These are phyloP conservation scores for Dendrobium officinale DNA, from an alignment of 106 monocot genomes.

Conservation along the genomic window DNA sequence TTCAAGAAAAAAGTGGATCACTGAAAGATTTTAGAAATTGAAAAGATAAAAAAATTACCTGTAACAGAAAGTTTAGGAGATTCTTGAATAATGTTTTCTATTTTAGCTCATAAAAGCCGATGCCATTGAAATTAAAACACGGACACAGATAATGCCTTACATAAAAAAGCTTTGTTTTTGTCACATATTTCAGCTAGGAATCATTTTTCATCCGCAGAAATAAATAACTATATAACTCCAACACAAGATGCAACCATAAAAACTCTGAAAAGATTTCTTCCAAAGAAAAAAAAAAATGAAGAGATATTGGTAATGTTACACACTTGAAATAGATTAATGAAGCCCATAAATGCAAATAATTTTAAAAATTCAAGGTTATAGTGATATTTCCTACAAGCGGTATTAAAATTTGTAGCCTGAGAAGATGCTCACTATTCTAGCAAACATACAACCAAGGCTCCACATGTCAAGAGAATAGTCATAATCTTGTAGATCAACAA, in stretches of 20 bases:
- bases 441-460: too few species aligned
- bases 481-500: too few species aligned
- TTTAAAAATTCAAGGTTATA: too few species aligned
- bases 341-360: too few species aligned
- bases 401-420: too few species aligned
- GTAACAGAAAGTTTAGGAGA: neutral
- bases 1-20: neutral
- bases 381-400: too few species aligned
- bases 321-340: too few species aligned
- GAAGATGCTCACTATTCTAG: too few species aligned
- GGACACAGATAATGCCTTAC: neutral
- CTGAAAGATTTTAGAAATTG: neutral
- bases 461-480: too few species aligned
- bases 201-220: neutral
- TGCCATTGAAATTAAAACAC: neutral
- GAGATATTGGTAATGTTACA: too few species aligned
- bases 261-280: neutral
- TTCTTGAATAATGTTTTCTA: neutral
- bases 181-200: neutral
- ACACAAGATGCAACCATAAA: neutral
- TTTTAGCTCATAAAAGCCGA: neutral
- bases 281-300: neutral
- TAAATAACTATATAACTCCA: neutral
- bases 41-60: neutral
- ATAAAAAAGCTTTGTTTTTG: neutral